Base-by-base conservation (phyloP, 2,329 filamentous ascomycete genomes). In the Colletotrichum eremochloae region DNA sequence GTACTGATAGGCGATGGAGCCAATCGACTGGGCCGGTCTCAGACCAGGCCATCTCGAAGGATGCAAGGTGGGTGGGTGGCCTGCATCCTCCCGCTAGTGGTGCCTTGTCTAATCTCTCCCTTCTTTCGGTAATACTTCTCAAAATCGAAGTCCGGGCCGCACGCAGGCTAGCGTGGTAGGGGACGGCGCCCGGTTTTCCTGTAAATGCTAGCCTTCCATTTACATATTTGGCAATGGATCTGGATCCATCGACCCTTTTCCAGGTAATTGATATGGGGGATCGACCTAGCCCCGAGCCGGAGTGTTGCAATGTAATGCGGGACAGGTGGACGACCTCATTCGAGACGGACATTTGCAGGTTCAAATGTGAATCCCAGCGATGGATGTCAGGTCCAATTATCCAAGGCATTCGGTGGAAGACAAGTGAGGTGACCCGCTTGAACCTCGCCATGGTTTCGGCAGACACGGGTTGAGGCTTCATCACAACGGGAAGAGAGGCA, bases 141-240 rank as follows among this genome's bases (percentile, higher is more conserved):
- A 42, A 72, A 69, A 64, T 53, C 38, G 69, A 63, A 55, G 31
- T 46, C 11, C 7, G 48, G 20, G 33, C 69, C 69, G 69, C 5
- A 24, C 69, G 69, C 5, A 24, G 31, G 31, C 69, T 64, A 69
- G 69, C 48, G 40, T 5, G 20, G 42, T 55, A 20, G 31, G 29
- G 24, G 11, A 40, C 69, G 11, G 33, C 69, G 69, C 69, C 69
- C 66, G 69, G 33, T 53, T 69, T 61, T 48, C 15, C 53, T 64
- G 58, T 46, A 9, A 15, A 11, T 42, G 36, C 36, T 18, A n/a
- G n/a, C 29, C 33, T 52, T 14, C 20, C 50, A 63, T 29, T 40
- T 31, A 24, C 52, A 44, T 52, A 31, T 44, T 20, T 24, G 24
- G 24, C 24, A 24, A 24, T 24, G 24, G 24, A 24, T 24, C 24